These are phyloP conservation scores for Berkeleyomyces basicola DNA, from an alignment of 2,329 filamentous ascomycete genomes.

Conservation along the genomic window DNA sequence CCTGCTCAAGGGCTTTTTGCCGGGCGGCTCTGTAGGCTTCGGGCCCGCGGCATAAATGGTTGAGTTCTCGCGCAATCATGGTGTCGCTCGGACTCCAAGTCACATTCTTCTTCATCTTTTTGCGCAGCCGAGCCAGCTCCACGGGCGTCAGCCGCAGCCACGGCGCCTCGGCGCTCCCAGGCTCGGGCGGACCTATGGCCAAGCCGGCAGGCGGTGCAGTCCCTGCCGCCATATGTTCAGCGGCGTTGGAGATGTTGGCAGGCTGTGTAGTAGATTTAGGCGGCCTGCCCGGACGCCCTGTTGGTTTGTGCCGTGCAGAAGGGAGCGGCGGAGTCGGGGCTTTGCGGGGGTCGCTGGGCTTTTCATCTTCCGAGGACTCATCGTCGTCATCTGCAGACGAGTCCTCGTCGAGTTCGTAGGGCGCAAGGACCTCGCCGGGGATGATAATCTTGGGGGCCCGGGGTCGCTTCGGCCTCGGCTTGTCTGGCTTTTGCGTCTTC, in stretches of 20 bases:
- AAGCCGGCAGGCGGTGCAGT: slow-evolving; percentile 32
- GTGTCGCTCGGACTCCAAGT: slow-evolving; percentile 73
- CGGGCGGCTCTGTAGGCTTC: slow-evolving; percentile 46
- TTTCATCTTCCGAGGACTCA: slow-evolving; percentile 26
- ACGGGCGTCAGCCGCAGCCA: slow-evolving; percentile 50
- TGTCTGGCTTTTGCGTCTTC: not conserved
- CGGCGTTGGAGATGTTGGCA: slow-evolving; percentile 18
- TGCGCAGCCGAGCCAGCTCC: slow-evolving; percentile 52
- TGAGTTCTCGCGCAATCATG: slow-evolving; percentile 68
- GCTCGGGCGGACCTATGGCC: slow-evolving; percentile 32
- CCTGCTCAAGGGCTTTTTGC: slow-evolving; percentile 47
- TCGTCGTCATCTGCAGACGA: slow-evolving; percentile 34
- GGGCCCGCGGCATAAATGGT: slow-evolving; percentile 48
- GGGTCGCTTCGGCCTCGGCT: slow-evolving; percentile 17
- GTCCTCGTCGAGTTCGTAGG: slow-evolving; percentile 48
- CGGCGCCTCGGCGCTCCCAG: slow-evolving; percentile 42
- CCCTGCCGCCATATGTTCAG: slow-evolving; percentile 26
- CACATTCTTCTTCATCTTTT: slow-evolving; percentile 84
- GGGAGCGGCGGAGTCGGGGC: slow-evolving; percentile 15
- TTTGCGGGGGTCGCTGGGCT: slow-evolving; percentile 24
- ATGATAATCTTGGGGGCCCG: slow-evolving; percentile 44
- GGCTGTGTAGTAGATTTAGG: slow-evolving; percentile 16
- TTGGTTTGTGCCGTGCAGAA: slow-evolving; percentile 8
- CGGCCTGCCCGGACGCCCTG: slow-evolving; percentile 13
- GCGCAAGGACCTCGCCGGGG: slow-evolving; percentile 48